Percentiles rank a stretch among this genome's conserved stretches.
These are phyloP conservation scores for Quercus rubra DNA, from an alignment of 306 rosid species.

Conservation along the genomic window DNA sequence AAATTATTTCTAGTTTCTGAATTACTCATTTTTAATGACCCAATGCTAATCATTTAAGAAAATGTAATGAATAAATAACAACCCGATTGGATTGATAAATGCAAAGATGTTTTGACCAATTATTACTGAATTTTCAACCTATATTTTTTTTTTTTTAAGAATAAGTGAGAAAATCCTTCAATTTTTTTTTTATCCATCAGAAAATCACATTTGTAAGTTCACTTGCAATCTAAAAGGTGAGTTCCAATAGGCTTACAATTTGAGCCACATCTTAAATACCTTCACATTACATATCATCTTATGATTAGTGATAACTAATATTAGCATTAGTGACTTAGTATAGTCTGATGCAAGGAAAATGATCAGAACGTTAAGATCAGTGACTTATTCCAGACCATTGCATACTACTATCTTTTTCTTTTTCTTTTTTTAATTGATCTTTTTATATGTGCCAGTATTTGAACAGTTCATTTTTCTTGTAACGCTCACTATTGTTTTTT, in stretches of 20 bases:
- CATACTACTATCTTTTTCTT: neutral
- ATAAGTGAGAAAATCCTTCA: neutral
- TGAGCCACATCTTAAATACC: neutral
- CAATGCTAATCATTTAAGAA: neutral
- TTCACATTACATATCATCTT: neutral
- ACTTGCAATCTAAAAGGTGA: neutral
- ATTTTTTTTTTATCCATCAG: neutral
- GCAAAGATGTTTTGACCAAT: neutral
- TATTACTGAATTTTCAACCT: neutral
- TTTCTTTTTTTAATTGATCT: neutral
- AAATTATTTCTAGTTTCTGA: neutral
- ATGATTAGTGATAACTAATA: neutral
- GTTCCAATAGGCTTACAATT: neutral
- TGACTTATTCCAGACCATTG: neutral
- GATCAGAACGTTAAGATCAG: neutral
- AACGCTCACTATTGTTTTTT: conserved; percentile 22
- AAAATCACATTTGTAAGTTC: neutral
- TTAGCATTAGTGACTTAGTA: neutral
- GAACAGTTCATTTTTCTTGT: conserved; percentile 14
- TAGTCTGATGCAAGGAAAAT: neutral
- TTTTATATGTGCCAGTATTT: neutral
- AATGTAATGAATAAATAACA: neutral
- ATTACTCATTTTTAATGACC: neutral
- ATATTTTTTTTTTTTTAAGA: neutral
- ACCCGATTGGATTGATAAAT: neutral